Base-by-base conservation (phyloP, 768 basidiomycete genomes). In the Amanita jacksonii region DNA sequence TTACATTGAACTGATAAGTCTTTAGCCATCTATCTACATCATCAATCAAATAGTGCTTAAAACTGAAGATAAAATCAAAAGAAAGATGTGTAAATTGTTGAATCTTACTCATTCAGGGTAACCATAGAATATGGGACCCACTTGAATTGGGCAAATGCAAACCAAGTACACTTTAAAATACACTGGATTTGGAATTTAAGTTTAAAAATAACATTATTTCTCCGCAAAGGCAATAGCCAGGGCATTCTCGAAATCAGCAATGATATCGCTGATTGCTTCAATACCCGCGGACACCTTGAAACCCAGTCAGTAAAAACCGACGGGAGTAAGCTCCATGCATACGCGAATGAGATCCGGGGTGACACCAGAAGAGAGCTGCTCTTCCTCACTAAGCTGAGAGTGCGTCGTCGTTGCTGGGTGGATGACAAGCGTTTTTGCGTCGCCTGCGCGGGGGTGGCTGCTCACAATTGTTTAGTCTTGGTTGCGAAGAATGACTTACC, bases 371-470 rank as follows among this genome's bases (percentile, higher is more conserved):
- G 69, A 62, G 8, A 68, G 47, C 52, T 78, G 77, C 55, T 88
- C 85, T 43, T 70, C 74, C 16, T 61, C 63, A 0, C 67, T 69
- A 38, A 87, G 65, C 58, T 87, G 84, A 30, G 76, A 67, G 54
- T 90, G 86, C 0, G 86, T 89, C 18, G 87, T 87, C 18, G 74
- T 73, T 4, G 79, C 81, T 1, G 86, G 85, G 54, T 85, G 81
- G 46, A 88, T 84, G 31, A 85, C 80, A 12, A 89, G 72, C 5
- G 81, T 85, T 63, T 88, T 86, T n/a, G 81, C 77, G 47, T 83
- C 80, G 20, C 78, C 75, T 70, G 46, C 18, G 28, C 15, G 13
- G 18, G 13, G 43, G 39, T 0, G 23, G 25, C 12, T 25, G 9
- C 23, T 20, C 18, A 38, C 18, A n/a, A 41, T 28, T n/a, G 25